phyloP scores from a whole-genome alignment of 805 yeast species.

The Danielozyma ontarioensis region DNA sequence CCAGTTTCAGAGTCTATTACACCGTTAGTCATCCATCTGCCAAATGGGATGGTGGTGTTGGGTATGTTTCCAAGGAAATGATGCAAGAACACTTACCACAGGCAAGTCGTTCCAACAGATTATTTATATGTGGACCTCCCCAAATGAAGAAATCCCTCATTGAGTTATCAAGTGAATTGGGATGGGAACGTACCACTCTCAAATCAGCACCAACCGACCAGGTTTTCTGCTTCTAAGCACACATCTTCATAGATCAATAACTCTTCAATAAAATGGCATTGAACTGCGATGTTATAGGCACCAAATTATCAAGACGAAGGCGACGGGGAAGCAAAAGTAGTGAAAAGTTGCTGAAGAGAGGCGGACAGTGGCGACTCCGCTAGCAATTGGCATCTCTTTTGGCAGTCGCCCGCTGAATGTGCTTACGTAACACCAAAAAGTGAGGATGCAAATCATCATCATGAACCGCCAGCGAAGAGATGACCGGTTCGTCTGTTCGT shows the following conservation, averaged over 20 bases:
- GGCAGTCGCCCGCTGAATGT: too few species aligned
- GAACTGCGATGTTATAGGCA: too few species aligned
- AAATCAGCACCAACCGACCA: slow-evolving; percentile 47
- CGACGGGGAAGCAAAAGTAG: too few species aligned
- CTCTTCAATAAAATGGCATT: too few species aligned
- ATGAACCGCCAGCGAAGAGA: too few species aligned
- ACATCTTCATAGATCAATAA: too few species aligned
- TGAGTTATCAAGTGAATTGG: slow-evolving; percentile 49
- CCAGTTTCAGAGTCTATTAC: slow-evolving; percentile 57
- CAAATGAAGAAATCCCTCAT: slow-evolving; percentile 55
- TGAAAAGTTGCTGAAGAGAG: too few species aligned
- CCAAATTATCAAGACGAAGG: too few species aligned
- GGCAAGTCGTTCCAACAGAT: slow-evolving; percentile 44
- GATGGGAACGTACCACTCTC: slow-evolving; percentile 51
- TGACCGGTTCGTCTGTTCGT: slow-evolving; percentile 35
- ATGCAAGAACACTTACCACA: slow-evolving; percentile 49
- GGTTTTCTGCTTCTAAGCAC: slow-evolving; percentile 48
- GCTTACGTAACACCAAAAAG: too few species aligned
- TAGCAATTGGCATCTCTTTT: too few species aligned
- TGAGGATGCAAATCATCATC: too few species aligned
- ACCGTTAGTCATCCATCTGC: slow-evolving; percentile 47
- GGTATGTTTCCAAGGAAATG: slow-evolving; percentile 57
- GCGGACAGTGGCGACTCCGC: too few species aligned
- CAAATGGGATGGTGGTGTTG: slow-evolving; percentile 54
- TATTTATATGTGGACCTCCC: slow-evolving; percentile 73